Conservation (phyloP, 768 basidiomycete species). For the Termitomyces sp. region DNA sequence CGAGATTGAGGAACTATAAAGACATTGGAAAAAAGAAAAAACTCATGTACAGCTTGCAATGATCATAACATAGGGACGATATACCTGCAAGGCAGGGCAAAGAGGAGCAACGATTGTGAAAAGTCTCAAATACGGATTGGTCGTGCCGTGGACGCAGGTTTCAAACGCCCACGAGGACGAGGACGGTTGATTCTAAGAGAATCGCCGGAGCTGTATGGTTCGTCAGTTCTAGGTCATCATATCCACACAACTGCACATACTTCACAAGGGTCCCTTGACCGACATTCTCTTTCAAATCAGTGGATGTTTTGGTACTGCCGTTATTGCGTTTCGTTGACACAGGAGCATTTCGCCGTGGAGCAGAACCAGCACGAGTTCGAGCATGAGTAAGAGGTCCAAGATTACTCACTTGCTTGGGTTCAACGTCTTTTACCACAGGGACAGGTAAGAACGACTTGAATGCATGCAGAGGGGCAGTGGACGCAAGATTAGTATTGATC, state of each 20-base stretch:
- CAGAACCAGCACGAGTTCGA: conserved; percentile 51
- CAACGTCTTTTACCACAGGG: conserved; percentile 30
- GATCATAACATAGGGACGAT: conserved; percentile 11
- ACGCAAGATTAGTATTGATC: conserved; percentile 36
- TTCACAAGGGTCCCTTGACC: conserved; percentile 41
- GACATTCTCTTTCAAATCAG: conserved; percentile 54
- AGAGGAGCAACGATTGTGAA: not conserved
- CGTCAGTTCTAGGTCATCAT: not conserved
- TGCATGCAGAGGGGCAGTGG: conserved; percentile 29
- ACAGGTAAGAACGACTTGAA: conserved; percentile 42
- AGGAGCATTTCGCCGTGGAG: conserved; percentile 48
- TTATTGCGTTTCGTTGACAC: conserved; percentile 64
- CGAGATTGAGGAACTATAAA: not conserved
- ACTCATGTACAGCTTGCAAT: conserved; percentile 7
- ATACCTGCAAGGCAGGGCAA: not conserved
- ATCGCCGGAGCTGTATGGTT: conserved; percentile 36
- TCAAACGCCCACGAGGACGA: conserved; percentile 43
- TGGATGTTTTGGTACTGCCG: conserved; percentile 35
- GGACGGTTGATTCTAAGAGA: conserved; percentile 45
- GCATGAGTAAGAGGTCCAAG: conserved; percentile 28
- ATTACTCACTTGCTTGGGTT: conserved; percentile 33
- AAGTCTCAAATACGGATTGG: conserved; percentile 29
- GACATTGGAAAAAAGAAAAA: not conserved
- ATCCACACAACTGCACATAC: conserved; percentile 38
- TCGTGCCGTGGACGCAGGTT: conserved; percentile 34